These are phyloP conservation scores for Madurella mycetomatis DNA, from an alignment of 2,329 filamentous ascomycete species.

Conservation along the genomic window DNA sequence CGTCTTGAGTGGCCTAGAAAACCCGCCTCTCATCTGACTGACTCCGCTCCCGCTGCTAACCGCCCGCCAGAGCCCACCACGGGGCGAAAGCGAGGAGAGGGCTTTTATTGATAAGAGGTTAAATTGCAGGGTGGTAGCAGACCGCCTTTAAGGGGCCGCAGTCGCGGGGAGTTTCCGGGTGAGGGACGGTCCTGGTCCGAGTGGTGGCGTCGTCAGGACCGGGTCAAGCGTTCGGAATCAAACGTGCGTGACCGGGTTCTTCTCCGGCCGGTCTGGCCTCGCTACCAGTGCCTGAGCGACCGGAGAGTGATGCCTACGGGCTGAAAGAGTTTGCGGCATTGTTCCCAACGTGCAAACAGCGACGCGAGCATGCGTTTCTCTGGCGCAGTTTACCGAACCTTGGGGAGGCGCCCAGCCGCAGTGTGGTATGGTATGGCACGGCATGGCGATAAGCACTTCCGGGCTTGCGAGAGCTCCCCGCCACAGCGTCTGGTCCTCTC, in stretches of 20 bases:
- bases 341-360: slow-evolving; percentile 10
- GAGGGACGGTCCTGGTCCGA: background rate
- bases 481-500: background rate
- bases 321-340: background rate
- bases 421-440: background rate
- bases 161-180: background rate
- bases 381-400: slow-evolving; percentile 11
- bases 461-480: background rate
- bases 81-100: too few relatives aligned
- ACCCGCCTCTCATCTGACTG: slow-evolving; percentile 7
- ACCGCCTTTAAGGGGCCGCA: background rate
- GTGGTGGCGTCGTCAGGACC: slow-evolving; percentile 5
- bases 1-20: slow-evolving; percentile 12
- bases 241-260: slow-evolving; percentile 12
- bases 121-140: slow-evolving; percentile 16
- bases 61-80: background rate
- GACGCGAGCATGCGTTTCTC: slow-evolving; percentile 17
- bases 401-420: background rate
- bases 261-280: slow-evolving; percentile 17
- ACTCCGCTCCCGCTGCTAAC: slow-evolving; percentile 7
- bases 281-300: slow-evolving; percentile 10
- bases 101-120: background rate
- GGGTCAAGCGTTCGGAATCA: slow-evolving; percentile 10
- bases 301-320: slow-evolving; percentile 4
- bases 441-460: background rate